A percentile compares a stretch with the other conserved stretches of the same genome.
These are phyloP conservation scores for Irineochytrium annulatum DNA, from an alignment of 192 early-diverging fungal genomes.

Conservation along the genomic window DNA sequence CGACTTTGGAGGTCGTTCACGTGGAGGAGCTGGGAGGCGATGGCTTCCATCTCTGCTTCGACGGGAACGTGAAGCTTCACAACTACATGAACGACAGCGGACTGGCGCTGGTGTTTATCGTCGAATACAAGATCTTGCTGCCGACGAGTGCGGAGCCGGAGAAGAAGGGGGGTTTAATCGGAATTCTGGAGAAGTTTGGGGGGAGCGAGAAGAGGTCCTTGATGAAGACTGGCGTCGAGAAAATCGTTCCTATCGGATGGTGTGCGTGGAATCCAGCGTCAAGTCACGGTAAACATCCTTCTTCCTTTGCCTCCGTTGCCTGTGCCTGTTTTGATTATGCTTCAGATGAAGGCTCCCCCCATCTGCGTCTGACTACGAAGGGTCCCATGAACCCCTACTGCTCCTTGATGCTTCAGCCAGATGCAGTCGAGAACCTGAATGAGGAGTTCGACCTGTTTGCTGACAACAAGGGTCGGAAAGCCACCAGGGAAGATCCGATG, in stretches of 20 bases:
- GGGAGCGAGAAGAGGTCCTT: constrained; percentile 1
- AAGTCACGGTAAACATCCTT: constrained; percentile 2
- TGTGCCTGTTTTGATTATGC: background rate
- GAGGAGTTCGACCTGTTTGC: constrained; percentile 13
- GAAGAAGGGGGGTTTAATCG: constrained; percentile 25
- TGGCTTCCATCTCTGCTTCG: constrained; percentile 31
- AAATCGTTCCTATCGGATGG: constrained; percentile 36
- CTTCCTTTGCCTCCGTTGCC: background rate
- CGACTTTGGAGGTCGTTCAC: constrained; percentile 23
- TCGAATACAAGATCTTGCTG: constrained; percentile 44
- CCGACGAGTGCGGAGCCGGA: constrained; percentile 13
- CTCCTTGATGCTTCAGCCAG: background rate
- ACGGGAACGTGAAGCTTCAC: constrained; percentile 32
- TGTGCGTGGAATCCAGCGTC: constrained; percentile 26
- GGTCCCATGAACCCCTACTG: constrained; percentile 21
- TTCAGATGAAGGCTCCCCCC: constrained; percentile 6
- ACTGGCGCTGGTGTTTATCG: constrained; percentile 39
- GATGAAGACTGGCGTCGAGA: constrained; percentile 24
- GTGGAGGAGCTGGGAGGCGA: constrained; percentile 21
- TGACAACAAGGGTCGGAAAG: constrained; percentile 11
- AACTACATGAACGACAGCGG: constrained; percentile 24
- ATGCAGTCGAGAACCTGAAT: background rate
- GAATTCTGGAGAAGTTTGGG: constrained; percentile 20
- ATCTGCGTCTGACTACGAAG: constrained; percentile 8
- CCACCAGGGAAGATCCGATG: constrained; percentile 14